phyloP scores from a whole-genome alignment of 352 stramenopile genomes.

The Albugo laibachii region DNA sequence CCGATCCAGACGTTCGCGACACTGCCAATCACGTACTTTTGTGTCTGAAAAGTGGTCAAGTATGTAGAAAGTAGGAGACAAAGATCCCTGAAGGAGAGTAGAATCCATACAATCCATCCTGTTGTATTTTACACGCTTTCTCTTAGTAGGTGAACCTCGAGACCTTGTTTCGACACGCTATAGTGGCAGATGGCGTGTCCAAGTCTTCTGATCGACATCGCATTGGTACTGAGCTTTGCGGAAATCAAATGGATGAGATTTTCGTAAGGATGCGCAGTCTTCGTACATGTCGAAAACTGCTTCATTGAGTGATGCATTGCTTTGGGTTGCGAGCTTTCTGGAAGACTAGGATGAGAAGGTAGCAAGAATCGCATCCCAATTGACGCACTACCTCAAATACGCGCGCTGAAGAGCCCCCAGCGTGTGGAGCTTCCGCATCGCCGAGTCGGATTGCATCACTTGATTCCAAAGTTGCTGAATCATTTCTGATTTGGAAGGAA shows the following conservation, averaged over 20 bases:
- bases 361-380: neutral
- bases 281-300: constrained; percentile 45
- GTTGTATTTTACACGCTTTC: no score
- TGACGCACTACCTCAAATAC: constrained; percentile 6
- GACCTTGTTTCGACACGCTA: no score
- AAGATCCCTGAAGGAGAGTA: no score
- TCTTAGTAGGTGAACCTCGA: no score
- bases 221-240: constrained; percentile 29
- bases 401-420: constrained; percentile 17
- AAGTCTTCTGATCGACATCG: constrained; percentile 5
- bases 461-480: constrained; percentile 35
- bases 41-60: no score
- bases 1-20: constrained; percentile 56
- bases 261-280: constrained; percentile 29
- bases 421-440: constrained; percentile 44
- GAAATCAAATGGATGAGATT: constrained; percentile 40
- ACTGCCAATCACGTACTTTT: constrained; percentile 16
- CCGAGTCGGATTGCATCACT: constrained; percentile 16
- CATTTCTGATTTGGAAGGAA: constrained; percentile 51
- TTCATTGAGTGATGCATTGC: constrained; percentile 15
- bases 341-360: constrained; percentile 8
- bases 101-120: no score
- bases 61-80: no score
- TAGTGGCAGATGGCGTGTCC: no score
- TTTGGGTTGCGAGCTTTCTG: constrained; percentile 9